Evolutionary conservation across 441 rosid species (phyloP).

Genomic region (Iberis amara): DNA sequence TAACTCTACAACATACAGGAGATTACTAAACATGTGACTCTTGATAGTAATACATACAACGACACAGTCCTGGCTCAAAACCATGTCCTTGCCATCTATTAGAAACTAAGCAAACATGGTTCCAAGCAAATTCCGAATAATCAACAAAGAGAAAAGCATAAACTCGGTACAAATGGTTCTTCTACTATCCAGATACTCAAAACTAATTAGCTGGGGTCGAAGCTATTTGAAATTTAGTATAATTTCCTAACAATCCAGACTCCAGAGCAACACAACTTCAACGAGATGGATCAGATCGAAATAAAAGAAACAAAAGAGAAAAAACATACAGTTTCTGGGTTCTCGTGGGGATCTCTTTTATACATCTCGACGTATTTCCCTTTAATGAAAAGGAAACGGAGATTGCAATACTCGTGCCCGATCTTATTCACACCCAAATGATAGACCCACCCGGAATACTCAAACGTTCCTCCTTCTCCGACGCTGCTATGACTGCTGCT

Average conservation of each 20-base stretch:
- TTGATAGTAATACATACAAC: no score
- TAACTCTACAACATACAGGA: no score
- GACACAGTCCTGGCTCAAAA: no score
- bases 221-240: no score
- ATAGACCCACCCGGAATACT: slow-evolving; percentile 79
- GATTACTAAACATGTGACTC: no score
- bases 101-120: background rate
- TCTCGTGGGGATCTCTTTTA: slow-evolving; percentile 84
- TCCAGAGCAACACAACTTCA: background rate
- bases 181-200: no score
- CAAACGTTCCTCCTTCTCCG: slow-evolving; percentile 39
- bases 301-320: background rate
- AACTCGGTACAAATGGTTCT: background rate
- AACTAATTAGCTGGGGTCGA: no score
- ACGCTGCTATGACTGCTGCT: slow-evolving; percentile 26
- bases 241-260: background rate
- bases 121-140: background rate
- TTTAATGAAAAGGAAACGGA: slow-evolving; percentile 56
- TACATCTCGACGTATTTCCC: slow-evolving; percentile 89
- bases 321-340: slow-evolving; percentile 64
- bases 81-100: background rate
- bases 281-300: background rate
- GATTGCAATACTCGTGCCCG: slow-evolving; percentile 71
- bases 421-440: slow-evolving; percentile 78
- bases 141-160: slow-evolving; percentile 1